Base-by-base conservation (phyloP, 2,329 filamentous ascomycete species). In the Ceratocystis diversiconidia region DNA sequence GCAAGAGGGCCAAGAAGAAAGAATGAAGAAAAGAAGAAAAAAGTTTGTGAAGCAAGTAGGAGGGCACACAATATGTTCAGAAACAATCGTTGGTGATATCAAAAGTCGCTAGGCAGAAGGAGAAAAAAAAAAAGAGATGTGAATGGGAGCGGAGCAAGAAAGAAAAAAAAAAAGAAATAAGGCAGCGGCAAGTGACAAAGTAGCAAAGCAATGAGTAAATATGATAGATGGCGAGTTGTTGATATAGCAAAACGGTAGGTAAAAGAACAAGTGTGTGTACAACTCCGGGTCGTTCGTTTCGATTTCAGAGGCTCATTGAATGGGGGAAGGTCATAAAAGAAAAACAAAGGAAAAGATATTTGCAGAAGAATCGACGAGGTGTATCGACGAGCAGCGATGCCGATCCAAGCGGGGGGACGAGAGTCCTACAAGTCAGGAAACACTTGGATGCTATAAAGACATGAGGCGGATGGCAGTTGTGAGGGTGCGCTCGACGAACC, bases 301-400 rank as follows among this genome's bases (percentile, higher is more conserved):
- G 68, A 71, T 73, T 74, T 77, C 75, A 77, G 74, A 73, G 74
- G 74, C 73, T 77, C 76, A 76, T 78, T 74, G 71, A 72, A 69
- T 66, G 41, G 25, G 65, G 61, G 15, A 17, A 59, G 63, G 63
- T 67, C 66, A 65, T 67, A 62, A 67, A 63, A 64, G 62, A 46
- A 62, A 67, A 65, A 57, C 4, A 75, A 75, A 76, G 69, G 72
- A 73, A 73, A 75, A 46, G 66, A 63, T 66, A 64, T 68, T 73
- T 46, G 69, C 32, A 61, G 46, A 55, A 25, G 61, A 71, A 65
- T 62, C 55, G 63, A 67, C 55, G 41, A 55, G 41, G 67, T 44
- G 61, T 55, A 43, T 28, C 61, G 32, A 59, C 52, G 44, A 57
- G 46, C 48, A 57, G 46, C 32, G 60, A 62, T 65, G 65, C 44